A percentile compares a stretch with the other conserved stretches of the same genome.
phyloP scores from a whole-genome alignment of 352 stramenopile species.

The Phytophthora fragariaefolia region DNA sequence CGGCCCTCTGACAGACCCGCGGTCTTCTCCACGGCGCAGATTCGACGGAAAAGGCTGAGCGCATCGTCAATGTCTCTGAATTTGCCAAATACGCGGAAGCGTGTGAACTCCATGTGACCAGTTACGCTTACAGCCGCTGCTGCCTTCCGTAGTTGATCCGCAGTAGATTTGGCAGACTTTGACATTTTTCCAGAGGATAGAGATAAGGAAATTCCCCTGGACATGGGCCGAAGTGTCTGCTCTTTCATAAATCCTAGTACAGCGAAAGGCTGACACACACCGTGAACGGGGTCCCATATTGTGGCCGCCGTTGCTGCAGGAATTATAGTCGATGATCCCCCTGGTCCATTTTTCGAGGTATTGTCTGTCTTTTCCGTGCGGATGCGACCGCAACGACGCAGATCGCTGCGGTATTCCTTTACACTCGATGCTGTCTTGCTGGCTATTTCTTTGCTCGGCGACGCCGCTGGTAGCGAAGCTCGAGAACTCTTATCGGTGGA shows the following conservation, averaged over 20 bases:
- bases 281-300: slow-evolving; percentile 80
- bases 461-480: slow-evolving; percentile 19
- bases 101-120: slow-evolving; percentile 35
- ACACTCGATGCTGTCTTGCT: not conserved
- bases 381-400: slow-evolving; percentile 35
- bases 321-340: slow-evolving; percentile 3
- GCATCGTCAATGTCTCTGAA: slow-evolving; percentile 66
- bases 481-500: slow-evolving; percentile 7
- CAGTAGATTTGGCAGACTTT: slow-evolving; percentile 33
- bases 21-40: slow-evolving; percentile 65
- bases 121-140: slow-evolving; percentile 9
- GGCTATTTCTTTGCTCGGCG: slow-evolving; percentile 20
- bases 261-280: slow-evolving; percentile 75
- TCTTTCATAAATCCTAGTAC: slow-evolving; percentile 73
- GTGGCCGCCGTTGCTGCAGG: slow-evolving; percentile 17
- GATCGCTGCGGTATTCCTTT: slow-evolving; percentile 27
- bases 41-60: slow-evolving; percentile 70
- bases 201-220: slow-evolving; percentile 18
- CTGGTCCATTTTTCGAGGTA: slow-evolving; percentile 18
- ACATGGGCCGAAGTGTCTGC: slow-evolving; percentile 15
- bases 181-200: slow-evolving; percentile 21
- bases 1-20: slow-evolving; percentile 16
- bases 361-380: slow-evolving; percentile 45
- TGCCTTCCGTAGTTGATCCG: slow-evolving; percentile 34
- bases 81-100: slow-evolving; percentile 81